Base-by-base conservation (phyloP, 176 grass and related monocot species). In the Saccharum officinarum region DNA sequence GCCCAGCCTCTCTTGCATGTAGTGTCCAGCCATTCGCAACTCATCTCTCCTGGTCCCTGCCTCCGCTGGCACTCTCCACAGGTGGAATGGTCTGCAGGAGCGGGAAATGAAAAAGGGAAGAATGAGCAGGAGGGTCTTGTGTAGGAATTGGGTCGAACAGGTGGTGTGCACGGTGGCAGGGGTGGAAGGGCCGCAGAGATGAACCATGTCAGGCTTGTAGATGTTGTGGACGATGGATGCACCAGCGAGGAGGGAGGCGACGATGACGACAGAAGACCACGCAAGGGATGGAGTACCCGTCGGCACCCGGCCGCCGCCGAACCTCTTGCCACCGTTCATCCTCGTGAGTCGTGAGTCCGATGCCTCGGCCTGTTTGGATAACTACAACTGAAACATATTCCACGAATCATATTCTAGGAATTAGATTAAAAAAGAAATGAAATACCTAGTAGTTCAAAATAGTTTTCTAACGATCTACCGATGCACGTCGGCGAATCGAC, bases 171-270 rank as follows among this genome's bases (percentile, higher is more conserved):
- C 17, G 10, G 17, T 8, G 26, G 30, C 10, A 6, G 25, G 9
- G 7, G 28, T 5, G 47, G 12, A 0, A 23, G 1, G 9, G 3
- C 3, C 1, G 5, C 14, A 31, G 1, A 16, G 26, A 31, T 61
- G 13, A 18, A 94, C 92, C 86, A 94, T 85, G 49, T 91, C 33
- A 5, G 89, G 91, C 68, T 91, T 91, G 76, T 84, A 94, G 61
- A 94, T 86, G 74, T 88, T 88, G 82, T 91, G 86, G 12, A 91
- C 80, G 30, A 87, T 67, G 71, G 86, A 84, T 9, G 92, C 89
- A 0, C 89, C 83, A 10, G 64, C 63, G 18, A 92, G 82, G 59
- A 90, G 91, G 54, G 91, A 97, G 17, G 44, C 66, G 37, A 94
- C 89, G 4, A 92, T 90, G 20, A 90, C 80, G 25, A 92, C 87